Base-by-base conservation (phyloP, 768 basidiomycete species). In the Harrya chromipes region DNA sequence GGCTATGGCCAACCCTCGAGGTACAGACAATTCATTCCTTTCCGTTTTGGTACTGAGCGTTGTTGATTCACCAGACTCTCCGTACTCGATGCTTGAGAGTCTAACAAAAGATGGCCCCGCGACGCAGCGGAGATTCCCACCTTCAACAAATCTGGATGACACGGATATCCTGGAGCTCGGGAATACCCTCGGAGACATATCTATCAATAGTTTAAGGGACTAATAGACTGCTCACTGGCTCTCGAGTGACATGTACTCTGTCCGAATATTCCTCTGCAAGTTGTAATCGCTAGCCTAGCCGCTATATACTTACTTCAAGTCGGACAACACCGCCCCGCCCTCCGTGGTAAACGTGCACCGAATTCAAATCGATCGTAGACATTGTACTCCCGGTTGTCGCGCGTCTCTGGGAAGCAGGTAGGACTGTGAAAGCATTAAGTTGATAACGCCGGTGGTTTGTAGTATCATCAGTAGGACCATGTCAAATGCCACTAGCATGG, bases 1-100 rank as follows among this genome's bases (percentile, higher is more conserved):
- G 65, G 79, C 78, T 6, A 68, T 76, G 24, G 61, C 59, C 20
- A 74, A 67, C 47, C 61, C 74, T 24, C 74, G 72, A 71, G 81
- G 83, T 79, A 50, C 13, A 35, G 19, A 50, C 21, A 33, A 35
- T 36, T 7, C 45, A 21, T 35, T 31, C 19, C 4, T 11, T 19
- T 1, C 16, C 27, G 29, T 17, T 16, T 9, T 14, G 21, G 4
- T 19, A 29, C 26, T 43, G 33, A 50, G 5, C 23, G n/a, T 37
- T 33, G 21, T 14, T 52, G 43, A 46, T 29, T n/a, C 9, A n/a
- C 34, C 8, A 65, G 64, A 58, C 19, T 58, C 66, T 29, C 60
- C 59, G 3, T 26, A 19, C 31, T 35, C 23, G 3, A 39, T 40
- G 2, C 19, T 46, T 35, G 46, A 21, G 14, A 44, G 33, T 26